Conservation (phyloP, 2,329 filamentous ascomycete genomes). For the Nigrospora sphaerica region DNA sequence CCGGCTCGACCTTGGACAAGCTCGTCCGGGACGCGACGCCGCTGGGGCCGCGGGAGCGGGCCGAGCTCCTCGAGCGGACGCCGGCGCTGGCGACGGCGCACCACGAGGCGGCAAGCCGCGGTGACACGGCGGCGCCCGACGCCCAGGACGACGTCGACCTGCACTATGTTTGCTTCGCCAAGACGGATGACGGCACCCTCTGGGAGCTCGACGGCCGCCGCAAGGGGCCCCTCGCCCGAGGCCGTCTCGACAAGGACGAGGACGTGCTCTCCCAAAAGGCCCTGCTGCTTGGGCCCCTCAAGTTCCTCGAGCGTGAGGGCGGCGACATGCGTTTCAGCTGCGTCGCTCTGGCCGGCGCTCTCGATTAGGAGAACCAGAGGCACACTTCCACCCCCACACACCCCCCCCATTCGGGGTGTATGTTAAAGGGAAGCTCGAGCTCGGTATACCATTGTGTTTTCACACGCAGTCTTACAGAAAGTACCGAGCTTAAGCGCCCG, state of each 20-base stretch:
- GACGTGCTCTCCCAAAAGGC: constrained; percentile 72
- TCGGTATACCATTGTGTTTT: too few relatives aligned
- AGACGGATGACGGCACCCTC: constrained; percentile 55
- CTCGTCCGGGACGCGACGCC: constrained; percentile 66
- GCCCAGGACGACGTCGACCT: constrained; percentile 81
- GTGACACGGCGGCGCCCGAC: constrained; percentile 71
- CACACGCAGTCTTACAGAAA: too few relatives aligned
- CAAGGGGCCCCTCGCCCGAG: constrained; percentile 50
- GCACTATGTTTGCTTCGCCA: constrained; percentile 94
- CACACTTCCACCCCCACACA: too few relatives aligned
- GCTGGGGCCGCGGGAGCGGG: constrained; percentile 58
- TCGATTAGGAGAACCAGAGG: constrained; percentile 21
- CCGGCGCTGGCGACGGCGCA: constrained; percentile 72
- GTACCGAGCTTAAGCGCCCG: too few relatives aligned
- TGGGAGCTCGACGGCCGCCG: constrained; percentile 55
- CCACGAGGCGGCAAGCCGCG: constrained; percentile 64
- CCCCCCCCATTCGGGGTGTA: too few relatives aligned
- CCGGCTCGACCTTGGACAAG: constrained; percentile 49
- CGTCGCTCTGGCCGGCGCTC: constrained; percentile 44
- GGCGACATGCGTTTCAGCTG: constrained; percentile 53
- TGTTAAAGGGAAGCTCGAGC: too few relatives aligned
- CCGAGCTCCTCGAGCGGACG: constrained; percentile 70
- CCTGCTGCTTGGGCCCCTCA: constrained; percentile 58
- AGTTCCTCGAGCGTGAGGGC: constrained; percentile 49
- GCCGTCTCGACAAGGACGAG: constrained; percentile 49